Conservation (phyloP, 768 basidiomycete genomes). For the Psilocybe tampanensis region DNA sequence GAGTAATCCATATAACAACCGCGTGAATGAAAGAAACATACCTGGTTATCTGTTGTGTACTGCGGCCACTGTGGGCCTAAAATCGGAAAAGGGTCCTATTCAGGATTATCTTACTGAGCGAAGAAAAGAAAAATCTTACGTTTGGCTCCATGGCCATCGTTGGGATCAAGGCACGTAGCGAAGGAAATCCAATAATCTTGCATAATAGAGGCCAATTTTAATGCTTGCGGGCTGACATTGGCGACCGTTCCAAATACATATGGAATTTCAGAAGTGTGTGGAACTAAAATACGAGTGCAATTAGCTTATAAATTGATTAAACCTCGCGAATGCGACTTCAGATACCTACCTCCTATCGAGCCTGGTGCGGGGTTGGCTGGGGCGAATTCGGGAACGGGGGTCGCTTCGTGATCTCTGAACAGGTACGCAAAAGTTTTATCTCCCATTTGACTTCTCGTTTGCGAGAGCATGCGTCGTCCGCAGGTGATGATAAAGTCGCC, state of each 20-base stretch:
- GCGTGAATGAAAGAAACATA: not conserved
- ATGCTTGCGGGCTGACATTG: constrained; percentile 16
- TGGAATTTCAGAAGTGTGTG: constrained; percentile 30
- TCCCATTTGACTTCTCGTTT: constrained; percentile 16
- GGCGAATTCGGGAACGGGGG: not conserved
- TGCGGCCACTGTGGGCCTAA: constrained; percentile 29
- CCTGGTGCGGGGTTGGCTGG: constrained; percentile 17
- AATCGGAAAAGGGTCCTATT: not conserved
- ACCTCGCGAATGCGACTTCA: not conserved
- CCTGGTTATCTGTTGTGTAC: constrained; percentile 26
- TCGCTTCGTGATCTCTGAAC: constrained; percentile 33
- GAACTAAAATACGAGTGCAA: constrained; percentile 18
- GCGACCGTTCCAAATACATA: constrained; percentile 30
- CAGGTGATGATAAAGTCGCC: constrained; percentile 26
- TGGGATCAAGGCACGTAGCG: constrained; percentile 32
- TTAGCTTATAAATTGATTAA: not conserved
- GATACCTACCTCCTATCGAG: constrained; percentile 27
- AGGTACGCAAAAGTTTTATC: constrained; percentile 38
- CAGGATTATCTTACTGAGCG: no score
- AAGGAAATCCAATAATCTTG: constrained; percentile 45
- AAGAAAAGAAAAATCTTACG: no score
- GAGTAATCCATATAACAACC: not conserved
- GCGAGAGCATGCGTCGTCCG: constrained; percentile 8
- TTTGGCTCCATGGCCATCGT: constrained; percentile 31
- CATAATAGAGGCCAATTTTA: constrained; percentile 27